Evolutionary conservation across 345 rosid species (phyloP).

Genomic region (Corymbia maculata): DNA sequence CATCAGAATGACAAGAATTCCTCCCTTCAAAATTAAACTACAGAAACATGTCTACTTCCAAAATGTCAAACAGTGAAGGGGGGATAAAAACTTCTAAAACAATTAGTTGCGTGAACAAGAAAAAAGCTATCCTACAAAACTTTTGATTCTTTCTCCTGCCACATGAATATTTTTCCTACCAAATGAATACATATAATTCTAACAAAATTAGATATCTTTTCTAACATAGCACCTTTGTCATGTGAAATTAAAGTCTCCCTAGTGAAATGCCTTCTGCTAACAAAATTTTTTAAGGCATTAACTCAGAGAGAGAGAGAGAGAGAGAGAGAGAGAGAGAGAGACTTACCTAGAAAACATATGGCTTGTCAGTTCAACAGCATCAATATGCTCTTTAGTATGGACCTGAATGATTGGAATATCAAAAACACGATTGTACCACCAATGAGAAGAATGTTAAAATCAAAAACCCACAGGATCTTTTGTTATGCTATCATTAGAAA

Average conservation of each 20-base stretch:
- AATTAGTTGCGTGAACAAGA: background rate
- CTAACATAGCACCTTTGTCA: background rate
- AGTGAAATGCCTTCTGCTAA: background rate
- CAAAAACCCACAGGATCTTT: background rate
- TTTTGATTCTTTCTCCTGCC: background rate
- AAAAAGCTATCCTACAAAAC: background rate
- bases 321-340: background rate
- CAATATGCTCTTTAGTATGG: constrained; percentile 74
- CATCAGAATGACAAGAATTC: background rate
- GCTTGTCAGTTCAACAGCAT: constrained; percentile 67
- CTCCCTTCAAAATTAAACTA: background rate
- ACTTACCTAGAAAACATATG: constrained; percentile 64
- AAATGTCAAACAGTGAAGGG: background rate
- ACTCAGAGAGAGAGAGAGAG: background rate
- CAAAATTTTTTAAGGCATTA: background rate
- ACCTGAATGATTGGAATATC: constrained; percentile 37
- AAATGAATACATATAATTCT: background rate
- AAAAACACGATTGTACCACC: background rate
- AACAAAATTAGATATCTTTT: background rate
- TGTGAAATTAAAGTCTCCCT: background rate
- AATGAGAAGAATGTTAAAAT: background rate
- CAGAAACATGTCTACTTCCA: background rate
- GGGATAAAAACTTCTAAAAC: background rate
- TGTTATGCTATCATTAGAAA: background rate
- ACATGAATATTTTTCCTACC: background rate